A percentile compares a stretch with the other conserved stretches of the same genome.
phyloP scores from a whole-genome alignment of 805 yeast genomes.

The Candida verbasci region DNA sequence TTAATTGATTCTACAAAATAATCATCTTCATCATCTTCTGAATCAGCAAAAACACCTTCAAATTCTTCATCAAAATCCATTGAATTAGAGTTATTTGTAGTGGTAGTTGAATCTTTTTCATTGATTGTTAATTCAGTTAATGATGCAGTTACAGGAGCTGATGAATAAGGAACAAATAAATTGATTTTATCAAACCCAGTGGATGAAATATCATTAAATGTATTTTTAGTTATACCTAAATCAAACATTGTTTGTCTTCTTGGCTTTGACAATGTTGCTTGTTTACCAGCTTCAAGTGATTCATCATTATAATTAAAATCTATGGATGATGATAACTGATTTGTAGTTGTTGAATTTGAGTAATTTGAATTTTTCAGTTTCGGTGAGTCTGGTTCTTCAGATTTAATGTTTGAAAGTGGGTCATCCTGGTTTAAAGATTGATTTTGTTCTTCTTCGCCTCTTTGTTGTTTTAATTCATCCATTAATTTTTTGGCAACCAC shows the following conservation, averaged over 20 bases:
- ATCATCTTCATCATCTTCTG: conserved; percentile 30
- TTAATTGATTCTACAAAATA: conserved; percentile 37
- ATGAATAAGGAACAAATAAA: conserved; percentile 60
- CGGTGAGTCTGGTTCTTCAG: conserved; percentile 9
- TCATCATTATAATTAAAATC: conserved; percentile 13
- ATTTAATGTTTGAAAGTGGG: conserved; percentile 1
- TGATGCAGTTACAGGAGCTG: conserved; percentile 77
- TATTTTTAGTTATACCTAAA: conserved; percentile 40
- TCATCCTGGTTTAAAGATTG: conserved; percentile 4
- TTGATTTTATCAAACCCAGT: conserved; percentile 27
- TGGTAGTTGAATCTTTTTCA: conserved; percentile 2
- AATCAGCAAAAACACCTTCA: conserved; percentile 42
- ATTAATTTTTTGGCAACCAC: conserved; percentile 64
- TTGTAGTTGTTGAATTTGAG: neutral
- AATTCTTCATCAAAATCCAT: conserved; percentile 34
- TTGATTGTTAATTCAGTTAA: conserved; percentile 28
- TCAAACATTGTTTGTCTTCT: conserved; percentile 54
- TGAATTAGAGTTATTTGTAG: neutral
- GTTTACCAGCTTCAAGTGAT: conserved; percentile 33
- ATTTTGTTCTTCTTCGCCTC: conserved; percentile 5
- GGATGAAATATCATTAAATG: conserved; percentile 41
- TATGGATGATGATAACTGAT: too few relatives aligned
- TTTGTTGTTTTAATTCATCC: conserved; percentile 30
- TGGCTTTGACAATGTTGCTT: conserved; percentile 30
- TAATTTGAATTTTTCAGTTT: conserved; percentile 1